phyloP scores from a whole-genome alignment of 805 yeast species.

The Barnettozyma wickerhamii region DNA sequence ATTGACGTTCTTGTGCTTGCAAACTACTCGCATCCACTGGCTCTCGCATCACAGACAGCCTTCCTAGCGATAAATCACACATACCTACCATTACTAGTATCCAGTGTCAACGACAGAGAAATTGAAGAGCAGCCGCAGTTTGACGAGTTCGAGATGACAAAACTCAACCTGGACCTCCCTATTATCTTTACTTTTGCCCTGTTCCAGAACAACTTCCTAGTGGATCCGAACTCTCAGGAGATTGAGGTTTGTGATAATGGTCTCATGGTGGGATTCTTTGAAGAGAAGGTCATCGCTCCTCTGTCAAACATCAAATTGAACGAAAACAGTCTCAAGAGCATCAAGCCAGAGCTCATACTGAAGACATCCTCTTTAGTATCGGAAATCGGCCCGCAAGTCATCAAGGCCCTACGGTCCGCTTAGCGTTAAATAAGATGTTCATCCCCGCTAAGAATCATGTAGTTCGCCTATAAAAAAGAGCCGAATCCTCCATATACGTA shows the following conservation, averaged over 20 bases:
- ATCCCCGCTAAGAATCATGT: too few relatives aligned
- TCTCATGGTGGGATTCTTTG: conserved; percentile 64
- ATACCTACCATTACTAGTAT: conserved; percentile 63
- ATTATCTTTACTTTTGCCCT: conserved; percentile 72
- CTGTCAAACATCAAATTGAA: conserved; percentile 64
- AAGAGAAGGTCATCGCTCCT: conserved; percentile 69
- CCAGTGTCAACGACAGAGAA: conserved; percentile 56
- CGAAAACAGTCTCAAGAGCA: conserved; percentile 47
- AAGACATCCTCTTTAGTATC: conserved; percentile 56
- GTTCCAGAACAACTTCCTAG: conserved; percentile 57
- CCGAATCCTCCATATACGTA: background rate
- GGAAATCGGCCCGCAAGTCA: conserved; percentile 58
- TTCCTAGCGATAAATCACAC: conserved; percentile 82
- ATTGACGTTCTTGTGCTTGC: conserved; percentile 80
- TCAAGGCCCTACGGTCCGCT: conserved; percentile 25
- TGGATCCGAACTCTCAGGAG: conserved; percentile 89
- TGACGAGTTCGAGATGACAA: conserved; percentile 77
- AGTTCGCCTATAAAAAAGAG: too few relatives aligned
- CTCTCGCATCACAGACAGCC: conserved; percentile 72
- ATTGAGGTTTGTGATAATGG: conserved; percentile 88
- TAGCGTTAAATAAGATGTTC: too few relatives aligned
- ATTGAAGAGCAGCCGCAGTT: conserved; percentile 89
- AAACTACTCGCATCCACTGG: conserved; percentile 74
- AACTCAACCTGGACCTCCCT: conserved; percentile 61
- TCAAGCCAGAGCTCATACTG: conserved; percentile 41